Evolutionary conservation across 2,329 filamentous ascomycete species (phyloP), one percentile per base, ranked within the genome.

Genomic region (Raffaelea ambrosiae): DNA sequence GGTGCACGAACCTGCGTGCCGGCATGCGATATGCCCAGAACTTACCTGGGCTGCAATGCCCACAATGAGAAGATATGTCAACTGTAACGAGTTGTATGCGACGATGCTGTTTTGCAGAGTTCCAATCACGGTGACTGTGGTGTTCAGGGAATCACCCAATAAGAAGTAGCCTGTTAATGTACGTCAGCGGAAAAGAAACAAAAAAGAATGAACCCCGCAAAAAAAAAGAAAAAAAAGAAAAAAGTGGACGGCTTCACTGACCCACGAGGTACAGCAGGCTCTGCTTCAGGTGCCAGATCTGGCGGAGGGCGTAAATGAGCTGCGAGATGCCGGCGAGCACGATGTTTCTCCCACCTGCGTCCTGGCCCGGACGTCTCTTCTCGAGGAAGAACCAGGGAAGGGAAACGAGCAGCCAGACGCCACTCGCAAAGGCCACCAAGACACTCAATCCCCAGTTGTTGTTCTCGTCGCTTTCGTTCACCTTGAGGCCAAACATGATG

Each of bases 341-440:
- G 16, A 47, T 36, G 39, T 47, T 36, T 10, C 38, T 23, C 16
- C 39, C 16, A 26, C 29, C 22, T 9, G 45, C 49, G 49, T 57
- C 53, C 46, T 57, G 55, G 8, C 54, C 54, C 1, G 55, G 54
- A 7, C 55, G 46, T 35, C 53, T 51, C 48, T 55, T 54, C 44
- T 57, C 54, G 13, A 57, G 48, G n/a, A 56, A 42, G 33, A 57
- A 57, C 50, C 55, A 57, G 3, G 55, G 55, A 4, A 56, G 41
- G 8, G 54, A 55, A 22, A 47, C 38, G 14, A 47, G 38, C 23
- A 47, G 13, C 45, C 45, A 47, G 23, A 47, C 19, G 26, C 45
- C 36, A 8, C n/a, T 42, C 11, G 39, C 45, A 19, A 47, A 42
- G 20, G 38, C 45, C 10, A 47, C 35, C 10, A 47, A 26, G 1